A percentile compares a stretch with the other conserved stretches of the same genome.
phyloP scores from a whole-genome alignment of 164 flowering plant genomes.

The Berberis vulgaris region DNA sequence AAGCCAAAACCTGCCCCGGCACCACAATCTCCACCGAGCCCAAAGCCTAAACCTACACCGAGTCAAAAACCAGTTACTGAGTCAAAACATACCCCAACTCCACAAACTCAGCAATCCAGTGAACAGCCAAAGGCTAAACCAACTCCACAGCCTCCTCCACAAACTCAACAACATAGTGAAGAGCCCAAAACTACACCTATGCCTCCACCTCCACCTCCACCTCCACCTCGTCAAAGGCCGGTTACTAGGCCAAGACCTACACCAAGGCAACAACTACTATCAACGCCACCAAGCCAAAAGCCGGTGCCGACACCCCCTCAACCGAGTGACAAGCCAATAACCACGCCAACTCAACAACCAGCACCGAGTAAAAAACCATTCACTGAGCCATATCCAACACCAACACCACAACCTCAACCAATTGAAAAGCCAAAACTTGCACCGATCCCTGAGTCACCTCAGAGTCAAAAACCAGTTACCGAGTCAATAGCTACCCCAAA shows the following conservation, averaged over 20 bases:
- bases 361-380: constrained; percentile 4
- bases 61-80: constrained; percentile 1
- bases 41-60: background rate
- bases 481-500: too few relatives aligned
- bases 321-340: background rate
- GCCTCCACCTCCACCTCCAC: too few relatives aligned
- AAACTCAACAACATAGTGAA: too few relatives aligned
- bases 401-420: background rate
- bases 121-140: background rate
- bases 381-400: background rate
- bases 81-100: background rate
- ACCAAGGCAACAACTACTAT: too few relatives aligned
- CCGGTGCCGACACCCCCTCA: too few relatives aligned
- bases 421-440: constrained; percentile 4
- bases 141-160: too few relatives aligned
- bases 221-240: too few relatives aligned
- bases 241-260: too few relatives aligned
- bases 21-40: background rate
- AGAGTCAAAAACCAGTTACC: background rate
- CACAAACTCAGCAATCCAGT: background rate
- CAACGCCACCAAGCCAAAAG: too few relatives aligned
- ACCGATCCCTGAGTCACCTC: background rate
- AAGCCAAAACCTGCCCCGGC: background rate
- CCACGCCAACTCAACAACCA: background rate
- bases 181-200: too few relatives aligned